A percentile compares a stretch with the other conserved stretches of the same genome.
Evolutionary conservation across 768 basidiomycete species (phyloP).

Genomic region (Favolaschia claudopus): DNA sequence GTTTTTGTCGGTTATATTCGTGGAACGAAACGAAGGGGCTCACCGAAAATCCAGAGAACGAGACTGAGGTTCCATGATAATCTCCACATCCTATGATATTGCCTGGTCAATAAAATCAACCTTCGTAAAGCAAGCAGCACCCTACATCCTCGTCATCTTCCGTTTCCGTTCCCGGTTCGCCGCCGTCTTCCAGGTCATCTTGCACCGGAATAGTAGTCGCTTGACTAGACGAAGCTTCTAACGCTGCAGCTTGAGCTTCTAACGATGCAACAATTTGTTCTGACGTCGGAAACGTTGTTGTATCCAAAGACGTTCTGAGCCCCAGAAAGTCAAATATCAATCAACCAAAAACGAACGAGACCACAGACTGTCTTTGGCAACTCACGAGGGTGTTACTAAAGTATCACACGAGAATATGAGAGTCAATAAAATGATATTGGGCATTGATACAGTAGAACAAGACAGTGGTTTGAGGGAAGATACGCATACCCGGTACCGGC

Average conservation of each 20-base stretch:
- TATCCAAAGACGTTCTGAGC: conserved; percentile 41
- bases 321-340: conserved; percentile 8
- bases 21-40: conserved; percentile 13
- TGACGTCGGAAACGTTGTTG: conserved; percentile 51
- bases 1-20: neutral
- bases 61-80: conserved; percentile 83
- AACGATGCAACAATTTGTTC: conserved; percentile 60
- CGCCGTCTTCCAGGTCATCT: conserved; percentile 48
- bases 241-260: conserved; percentile 52
- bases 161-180: conserved; percentile 52
- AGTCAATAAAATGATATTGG: conserved; percentile 32
- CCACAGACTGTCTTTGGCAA: conserved; percentile 12
- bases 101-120: neutral
- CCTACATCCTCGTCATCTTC: conserved; percentile 55
- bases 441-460: conserved; percentile 31
- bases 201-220: conserved; percentile 36
- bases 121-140: neutral
- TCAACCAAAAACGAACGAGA: neutral
- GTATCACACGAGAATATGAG: conserved; percentile 29
- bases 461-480: conserved; percentile 10
- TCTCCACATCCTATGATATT: conserved; percentile 84
- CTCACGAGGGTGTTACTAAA: conserved; percentile 28
- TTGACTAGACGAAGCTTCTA: conserved; percentile 35
- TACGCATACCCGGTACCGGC: conserved; percentile 33
- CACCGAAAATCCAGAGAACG: conserved; percentile 82